Conservation (phyloP, 2,329 filamentous ascomycete species). For the Corynespora cassiicola region DNA sequence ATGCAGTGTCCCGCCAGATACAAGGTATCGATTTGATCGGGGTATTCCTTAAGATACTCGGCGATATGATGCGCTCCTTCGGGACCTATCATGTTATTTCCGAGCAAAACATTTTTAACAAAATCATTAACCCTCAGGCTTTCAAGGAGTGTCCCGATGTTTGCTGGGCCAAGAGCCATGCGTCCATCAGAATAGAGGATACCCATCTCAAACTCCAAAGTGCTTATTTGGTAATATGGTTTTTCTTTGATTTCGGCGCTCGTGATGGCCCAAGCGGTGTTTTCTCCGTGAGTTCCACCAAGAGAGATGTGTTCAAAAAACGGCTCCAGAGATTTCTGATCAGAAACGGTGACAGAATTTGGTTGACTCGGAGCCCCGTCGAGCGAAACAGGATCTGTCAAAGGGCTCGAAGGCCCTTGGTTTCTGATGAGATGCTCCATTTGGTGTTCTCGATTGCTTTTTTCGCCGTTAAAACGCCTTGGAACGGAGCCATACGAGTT, state of each 20-base stretch:
- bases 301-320: constrained; percentile 45
- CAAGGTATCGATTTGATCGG: constrained; percentile 61
- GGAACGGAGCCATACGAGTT: constrained; percentile 28
- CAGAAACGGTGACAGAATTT: constrained; percentile 46
- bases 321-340: constrained; percentile 37
- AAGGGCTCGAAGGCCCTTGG: constrained; percentile 45
- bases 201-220: constrained; percentile 48
- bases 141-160: constrained; percentile 59
- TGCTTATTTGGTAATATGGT: constrained; percentile 40
- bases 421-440: constrained; percentile 31
- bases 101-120: constrained; percentile 60
- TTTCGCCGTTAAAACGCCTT: constrained; percentile 26
- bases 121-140: constrained; percentile 56
- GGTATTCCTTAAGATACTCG: constrained; percentile 53
- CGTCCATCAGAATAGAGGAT: constrained; percentile 59
- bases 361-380: constrained; percentile 39
- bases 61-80: constrained; percentile 52
- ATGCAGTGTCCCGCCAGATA: constrained; percentile 64
- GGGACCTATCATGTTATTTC: constrained; percentile 62
- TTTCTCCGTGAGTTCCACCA: constrained; percentile 28
- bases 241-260: constrained; percentile 33
- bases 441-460: constrained; percentile 20
- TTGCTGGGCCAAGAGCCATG: constrained; percentile 60
- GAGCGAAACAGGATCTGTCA: constrained; percentile 35
- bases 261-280: constrained; percentile 8